Evolutionary conservation across 352 stramenopile genomes (phyloP), one percentile per base, ranked within the genome.

Genomic region (Phytophthora agathidicida): DNA sequence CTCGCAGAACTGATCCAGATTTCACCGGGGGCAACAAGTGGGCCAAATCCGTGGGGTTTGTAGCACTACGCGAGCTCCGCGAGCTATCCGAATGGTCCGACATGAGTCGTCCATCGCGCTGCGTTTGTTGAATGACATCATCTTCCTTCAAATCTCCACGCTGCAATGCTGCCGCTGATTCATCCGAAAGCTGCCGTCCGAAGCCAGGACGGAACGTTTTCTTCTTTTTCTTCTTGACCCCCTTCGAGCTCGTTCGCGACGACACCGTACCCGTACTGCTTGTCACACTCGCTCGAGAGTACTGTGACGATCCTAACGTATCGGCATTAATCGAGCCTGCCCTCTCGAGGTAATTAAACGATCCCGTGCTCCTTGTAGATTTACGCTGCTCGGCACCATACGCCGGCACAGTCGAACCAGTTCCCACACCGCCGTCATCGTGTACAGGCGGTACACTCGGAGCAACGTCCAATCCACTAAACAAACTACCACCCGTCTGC

Each of bases 181-280:
- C 86, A 56, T 95, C 86, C 26, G 86, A 95, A n/a, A 91, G 63
- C 37, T 93, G 80, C 3, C 86, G 83, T 4, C 83, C 86, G 52
- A 95, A 95, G 0, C 86, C 86, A 10, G 86, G 86, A 5, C 86
- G 86, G 42, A 95, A 95, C 10, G 74, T 87, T 65, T 93, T 93
- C 27, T 86, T 92, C 64, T 93, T 95, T 55, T 92, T 92, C 70
- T 89, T 90, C 30, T 90, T 88, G 16, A 38, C 56, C 16, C 66
- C 61, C 38, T 89, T 89, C 9, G 65, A 63, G 49, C 73, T 79
- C 3, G 69, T 68, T 0, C 68, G 57, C 19, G 69, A 70, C 3
- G 53, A 68, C 3, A 50, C 32, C n/a, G 58, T 75, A 7, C 66
- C 63, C 3, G 65, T 62, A 11, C 51, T 66, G 55, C 74, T 77